These are phyloP conservation scores for Musa troglodytarum DNA, from an alignment of 176 grass and related monocot species.

Conservation along the genomic window DNA sequence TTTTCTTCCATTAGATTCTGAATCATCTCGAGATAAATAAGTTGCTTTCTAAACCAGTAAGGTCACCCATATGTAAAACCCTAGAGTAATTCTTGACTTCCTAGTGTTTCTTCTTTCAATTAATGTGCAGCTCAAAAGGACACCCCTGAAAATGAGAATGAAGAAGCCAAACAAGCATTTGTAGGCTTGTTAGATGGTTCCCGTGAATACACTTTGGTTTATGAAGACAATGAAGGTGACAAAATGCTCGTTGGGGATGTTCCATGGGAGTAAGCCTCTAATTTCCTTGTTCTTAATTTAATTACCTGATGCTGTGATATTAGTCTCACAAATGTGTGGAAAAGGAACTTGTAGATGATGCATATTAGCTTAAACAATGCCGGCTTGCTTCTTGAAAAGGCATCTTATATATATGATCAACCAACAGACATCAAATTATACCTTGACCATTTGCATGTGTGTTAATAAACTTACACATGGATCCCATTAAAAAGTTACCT, in stretches of 20 bases:
- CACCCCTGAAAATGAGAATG: slow-evolving; percentile 24
- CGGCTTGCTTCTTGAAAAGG: background rate
- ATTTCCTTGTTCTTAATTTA: slow-evolving; percentile 7
- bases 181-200: slow-evolving; percentile 61
- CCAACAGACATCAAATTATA: background rate
- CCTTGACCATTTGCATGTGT: background rate
- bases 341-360: background rate
- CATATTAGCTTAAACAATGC: background rate
- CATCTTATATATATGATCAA: background rate
- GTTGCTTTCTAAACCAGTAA: no score
- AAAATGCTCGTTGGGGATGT: slow-evolving; percentile 70
- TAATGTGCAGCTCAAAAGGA: slow-evolving; percentile 66
- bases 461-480: background rate
- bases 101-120: background rate
- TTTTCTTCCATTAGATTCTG: background rate
- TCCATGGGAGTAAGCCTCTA: slow-evolving; percentile 74
- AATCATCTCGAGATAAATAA: no score
- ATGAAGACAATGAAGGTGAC: slow-evolving; percentile 81
- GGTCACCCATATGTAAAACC: no score
- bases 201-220: slow-evolving; percentile 88
- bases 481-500: background rate
- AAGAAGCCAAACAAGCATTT: slow-evolving; percentile 52
- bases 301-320: background rate
- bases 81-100: no score
- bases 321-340: background rate